phyloP scores from a whole-genome alignment of 768 basidiomycete genomes.

The Hypholoma sublateritium region DNA sequence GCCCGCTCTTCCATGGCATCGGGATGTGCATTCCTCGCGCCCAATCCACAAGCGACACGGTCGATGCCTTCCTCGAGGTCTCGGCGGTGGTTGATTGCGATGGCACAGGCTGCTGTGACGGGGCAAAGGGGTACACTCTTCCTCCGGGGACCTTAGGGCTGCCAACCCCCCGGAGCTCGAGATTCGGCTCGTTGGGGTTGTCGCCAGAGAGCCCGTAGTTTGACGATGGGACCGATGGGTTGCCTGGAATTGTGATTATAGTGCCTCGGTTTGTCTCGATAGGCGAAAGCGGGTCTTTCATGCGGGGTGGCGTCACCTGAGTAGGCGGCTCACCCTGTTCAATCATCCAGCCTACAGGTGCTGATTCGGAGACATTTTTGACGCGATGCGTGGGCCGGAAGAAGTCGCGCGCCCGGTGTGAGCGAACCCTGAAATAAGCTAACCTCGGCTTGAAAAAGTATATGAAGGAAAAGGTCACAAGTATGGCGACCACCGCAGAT shows the following conservation, averaged over 20 bases:
- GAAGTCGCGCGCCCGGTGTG: background rate
- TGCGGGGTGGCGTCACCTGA: background rate
- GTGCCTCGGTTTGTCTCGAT: constrained; percentile 1
- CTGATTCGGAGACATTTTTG: background rate
- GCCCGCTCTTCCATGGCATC: background rate
- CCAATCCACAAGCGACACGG: background rate
- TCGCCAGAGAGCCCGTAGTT: background rate
- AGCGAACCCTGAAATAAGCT: background rate
- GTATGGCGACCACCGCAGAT: constrained; percentile 13
- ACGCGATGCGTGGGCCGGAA: constrained; percentile 1
- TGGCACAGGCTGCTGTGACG: background rate
- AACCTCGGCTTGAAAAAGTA: constrained; percentile 10
- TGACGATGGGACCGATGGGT: background rate
- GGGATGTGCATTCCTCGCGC: background rate
- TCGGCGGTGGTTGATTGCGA: background rate
- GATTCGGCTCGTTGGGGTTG: background rate
- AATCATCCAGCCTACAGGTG: constrained; percentile 7
- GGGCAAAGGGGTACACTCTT: constrained; percentile 1
- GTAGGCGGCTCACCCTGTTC: background rate
- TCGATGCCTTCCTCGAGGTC: background rate
- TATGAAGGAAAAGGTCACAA: constrained; percentile 11
- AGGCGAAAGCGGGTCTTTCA: background rate
- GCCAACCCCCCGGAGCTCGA: background rate
- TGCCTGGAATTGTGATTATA: background rate
- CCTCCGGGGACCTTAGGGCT: background rate